Base-by-base conservation (phyloP, 2,329 filamentous ascomycete species). In the Ampelomyces quisqualis region DNA sequence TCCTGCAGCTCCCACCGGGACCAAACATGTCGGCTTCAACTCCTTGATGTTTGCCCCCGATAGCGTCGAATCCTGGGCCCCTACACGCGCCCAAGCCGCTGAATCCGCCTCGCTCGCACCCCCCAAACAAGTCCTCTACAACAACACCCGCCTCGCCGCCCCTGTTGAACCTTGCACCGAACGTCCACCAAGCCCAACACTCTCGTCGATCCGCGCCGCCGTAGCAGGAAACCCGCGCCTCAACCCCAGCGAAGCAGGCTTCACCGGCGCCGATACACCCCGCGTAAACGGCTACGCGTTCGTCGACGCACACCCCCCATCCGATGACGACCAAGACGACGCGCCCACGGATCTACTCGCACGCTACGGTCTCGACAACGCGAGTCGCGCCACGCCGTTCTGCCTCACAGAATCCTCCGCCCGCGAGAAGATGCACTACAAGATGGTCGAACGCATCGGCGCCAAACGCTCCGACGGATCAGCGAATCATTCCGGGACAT, bases 281-380 rank as follows among this genome's bases (percentile, higher is more conserved):
- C 79, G 88, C 2, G 88, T 97, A 0, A 95, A 94, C 49, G 93
- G 93, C 1, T 98, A 96, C 65, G 81, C 89, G 0, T 97, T 95
- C 68, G 90, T 98, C 23, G 90, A 95, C 54, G 89, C 94, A 41
- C 88, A 95, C 17, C 89, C 95, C 51, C 89, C 33, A 15, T 34
- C 94, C 43, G 86, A 86, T 27, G 65, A 69, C 30, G 64, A 67
- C 29, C 64, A 68, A 18, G 64, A 63, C 10, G 62, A 67, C 33
- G 65, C 65, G 7, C 67, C 67, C 3, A 64, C 60, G 23, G 65
- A 68, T 27, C 51, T 75, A 1, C 57, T 75, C 1, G 66, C 78
- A n/a, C 69, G 70, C 27, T 67, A 70, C 20, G 73, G 76, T n/a
- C 52, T 58, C 20, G 56, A 49, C 7, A 43, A 34, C 7, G 27